phyloP scores from a whole-genome alignment of 2,329 filamentous ascomycete species.

The Lasiodiplodia gonubiensis region DNA sequence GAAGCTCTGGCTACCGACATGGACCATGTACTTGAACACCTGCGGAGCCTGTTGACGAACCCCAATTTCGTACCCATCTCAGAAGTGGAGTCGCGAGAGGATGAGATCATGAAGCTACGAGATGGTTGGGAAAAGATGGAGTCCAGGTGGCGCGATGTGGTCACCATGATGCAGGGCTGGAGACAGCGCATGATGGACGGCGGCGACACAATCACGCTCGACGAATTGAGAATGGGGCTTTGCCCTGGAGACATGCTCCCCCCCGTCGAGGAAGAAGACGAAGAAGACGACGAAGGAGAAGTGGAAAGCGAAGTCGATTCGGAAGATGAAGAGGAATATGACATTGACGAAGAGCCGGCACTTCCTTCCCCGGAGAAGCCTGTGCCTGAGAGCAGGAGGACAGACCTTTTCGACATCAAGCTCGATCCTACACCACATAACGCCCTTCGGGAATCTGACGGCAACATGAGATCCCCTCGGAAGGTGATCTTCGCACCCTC shows the following conservation, averaged over 20 bases:
- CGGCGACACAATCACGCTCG: constrained; percentile 70
- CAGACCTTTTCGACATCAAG: constrained; percentile 44
- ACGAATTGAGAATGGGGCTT: constrained; percentile 66
- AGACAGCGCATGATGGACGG: constrained; percentile 76
- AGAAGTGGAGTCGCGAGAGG: constrained; percentile 89
- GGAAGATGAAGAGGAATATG: constrained; percentile 25
- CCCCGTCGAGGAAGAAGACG: constrained; percentile 38
- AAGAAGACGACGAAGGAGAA: constrained; percentile 34
- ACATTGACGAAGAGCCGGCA: constrained; percentile 31
- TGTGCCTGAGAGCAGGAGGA: constrained; percentile 31
- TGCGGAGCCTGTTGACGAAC: constrained; percentile 86
- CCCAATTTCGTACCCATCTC: constrained; percentile 96
- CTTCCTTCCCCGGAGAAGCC: constrained; percentile 36
- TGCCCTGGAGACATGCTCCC: constrained; percentile 59
- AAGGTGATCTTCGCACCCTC: constrained; percentile 47
- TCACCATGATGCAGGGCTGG: constrained; percentile 92
- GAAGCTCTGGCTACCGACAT: constrained; percentile 75
- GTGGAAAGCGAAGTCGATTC: constrained; percentile 35
- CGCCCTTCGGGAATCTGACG: constrained; percentile 44
- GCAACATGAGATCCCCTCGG: constrained; percentile 44
- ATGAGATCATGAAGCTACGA: constrained; percentile 83
- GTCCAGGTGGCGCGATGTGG: constrained; percentile 83
- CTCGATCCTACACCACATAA: constrained; percentile 37
- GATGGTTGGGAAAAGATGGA: constrained; percentile 96
- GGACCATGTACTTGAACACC: constrained; percentile 77